Base-by-base conservation (phyloP, 495 filamentous ascomycete genomes). In the Penicillium odoratum region DNA sequence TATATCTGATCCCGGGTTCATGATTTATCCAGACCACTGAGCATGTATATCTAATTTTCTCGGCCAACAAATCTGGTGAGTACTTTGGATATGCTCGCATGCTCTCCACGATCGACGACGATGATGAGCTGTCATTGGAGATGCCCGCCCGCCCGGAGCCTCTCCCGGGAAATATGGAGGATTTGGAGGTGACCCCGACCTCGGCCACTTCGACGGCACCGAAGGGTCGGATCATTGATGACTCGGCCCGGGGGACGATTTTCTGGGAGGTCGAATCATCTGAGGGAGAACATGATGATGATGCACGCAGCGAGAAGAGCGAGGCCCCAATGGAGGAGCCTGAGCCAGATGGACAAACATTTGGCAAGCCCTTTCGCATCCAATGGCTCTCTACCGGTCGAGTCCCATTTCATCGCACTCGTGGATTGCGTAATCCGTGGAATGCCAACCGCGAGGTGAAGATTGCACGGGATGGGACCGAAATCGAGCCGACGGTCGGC, bases 21-120 rank as follows among this genome's bases (percentile, higher is more conserved):
- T 57, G 45, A 49, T 8, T 5, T 49, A n/a, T 56, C 38, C 58
- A 96, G 92, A 79, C 75, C 15, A 84, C 88, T 21, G 90, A 95
- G 48, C 88, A 91, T 66, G 92, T 98, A n/a, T 97, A 93, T 65
- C 80, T 98, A 31, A 86, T 98, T 26, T 98, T 98, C 71, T 97
- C 93, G 13, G 94, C 93, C 11, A 98, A 98, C 74, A 98, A 97
- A 65, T 98, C 94, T 0, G 94, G 94, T 18, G 94, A 97, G 72
- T 98, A 97, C 64, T 97, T 94, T 70, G 94, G 94, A 26, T 96
- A 96, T 61, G 94, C 93, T 13, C 85, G 90, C 42, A 98, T 98
- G 94, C 79, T 80, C 16, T 97, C 94, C 48, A 80, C 84, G 7
- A 96, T 97, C 69, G 84, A 83, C 63, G 85, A 92, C 53, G 87